Percentiles rank a stretch among this genome's conserved stretches.
These are phyloP conservation scores for Aureobasidium sp. DNA, from an alignment of 2,329 filamentous ascomycete genomes.

Conservation along the genomic window DNA sequence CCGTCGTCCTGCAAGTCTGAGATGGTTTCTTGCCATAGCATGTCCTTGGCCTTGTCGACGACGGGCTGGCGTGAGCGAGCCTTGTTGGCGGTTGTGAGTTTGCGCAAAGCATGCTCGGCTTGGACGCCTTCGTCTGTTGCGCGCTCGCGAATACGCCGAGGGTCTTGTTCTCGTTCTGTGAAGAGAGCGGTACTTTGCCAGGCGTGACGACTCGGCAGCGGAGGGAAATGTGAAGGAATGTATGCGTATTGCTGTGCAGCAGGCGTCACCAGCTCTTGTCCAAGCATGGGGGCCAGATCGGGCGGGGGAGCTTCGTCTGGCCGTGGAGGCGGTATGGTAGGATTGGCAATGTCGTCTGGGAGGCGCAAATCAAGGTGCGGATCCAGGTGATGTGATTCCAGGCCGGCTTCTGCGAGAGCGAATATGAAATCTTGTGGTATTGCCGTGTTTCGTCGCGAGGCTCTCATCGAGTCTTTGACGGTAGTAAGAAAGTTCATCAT, in stretches of 20 bases:
- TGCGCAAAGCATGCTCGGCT: conserved; percentile 58
- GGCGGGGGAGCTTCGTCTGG: conserved; percentile 35
- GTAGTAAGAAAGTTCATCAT: conserved; percentile 48
- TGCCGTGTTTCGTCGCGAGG: conserved; percentile 48
- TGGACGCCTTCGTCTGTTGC: conserved; percentile 59
- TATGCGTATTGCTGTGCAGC: conserved; percentile 43
- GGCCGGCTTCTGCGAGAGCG: conserved; percentile 36
- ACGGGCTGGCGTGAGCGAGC: conserved; percentile 2
- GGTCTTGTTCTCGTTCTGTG: conserved; percentile 51
- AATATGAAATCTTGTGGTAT: conserved; percentile 54
- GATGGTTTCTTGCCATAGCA: conserved; percentile 51
- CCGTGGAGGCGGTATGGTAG: conserved; percentile 36
- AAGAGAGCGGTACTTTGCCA: conserved; percentile 56
- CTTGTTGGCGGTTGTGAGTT: conserved; percentile 42
- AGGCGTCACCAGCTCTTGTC: conserved; percentile 43
- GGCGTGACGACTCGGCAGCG: conserved; percentile 57
- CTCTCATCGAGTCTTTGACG: conserved; percentile 52
- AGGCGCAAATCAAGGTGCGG: conserved; percentile 34
- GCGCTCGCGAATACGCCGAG: conserved; percentile 52
- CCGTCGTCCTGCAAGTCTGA: conserved; percentile 39
- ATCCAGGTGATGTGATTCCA: conserved; percentile 24
- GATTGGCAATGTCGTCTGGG: conserved; percentile 30
- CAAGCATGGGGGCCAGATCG: conserved; percentile 44
- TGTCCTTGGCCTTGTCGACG: conserved; percentile 34
- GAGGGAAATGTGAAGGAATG: conserved; percentile 55